A percentile compares a stretch with the other conserved stretches of the same genome.
These are phyloP conservation scores for Hypoxylon fuscum DNA, from an alignment of 495 filamentous ascomycete species.

Conservation along the genomic window DNA sequence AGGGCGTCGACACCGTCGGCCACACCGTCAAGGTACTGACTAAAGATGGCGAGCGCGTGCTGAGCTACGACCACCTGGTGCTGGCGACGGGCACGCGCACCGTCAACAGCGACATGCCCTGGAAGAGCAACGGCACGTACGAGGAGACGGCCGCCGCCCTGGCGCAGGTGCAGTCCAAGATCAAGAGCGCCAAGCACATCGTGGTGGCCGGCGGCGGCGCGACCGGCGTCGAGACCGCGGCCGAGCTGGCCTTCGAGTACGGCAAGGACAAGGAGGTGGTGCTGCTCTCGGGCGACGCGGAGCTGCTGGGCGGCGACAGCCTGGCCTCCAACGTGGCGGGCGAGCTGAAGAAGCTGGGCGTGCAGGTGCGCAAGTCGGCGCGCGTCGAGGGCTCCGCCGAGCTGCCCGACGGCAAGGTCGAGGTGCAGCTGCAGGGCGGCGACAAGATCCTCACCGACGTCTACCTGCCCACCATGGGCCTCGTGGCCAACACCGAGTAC, in stretches of 20 bases:
- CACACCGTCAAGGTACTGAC: constrained; percentile 42
- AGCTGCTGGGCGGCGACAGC: constrained; percentile 53
- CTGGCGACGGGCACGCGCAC: constrained; percentile 44
- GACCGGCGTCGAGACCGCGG: constrained; percentile 54
- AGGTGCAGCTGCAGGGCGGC: constrained; percentile 49
- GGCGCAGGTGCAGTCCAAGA: constrained; percentile 37
- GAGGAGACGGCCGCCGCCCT: constrained; percentile 45
- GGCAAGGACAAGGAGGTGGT: constrained; percentile 58
- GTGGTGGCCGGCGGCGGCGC: constrained; percentile 53
- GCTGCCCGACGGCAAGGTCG: constrained; percentile 46
- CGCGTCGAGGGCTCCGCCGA: constrained; percentile 43
- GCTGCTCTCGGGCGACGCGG: constrained; percentile 54
- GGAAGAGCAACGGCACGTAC: constrained; percentile 54
- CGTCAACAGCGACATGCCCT: constrained; percentile 44
- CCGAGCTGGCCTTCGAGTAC: constrained; percentile 56
- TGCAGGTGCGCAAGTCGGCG: constrained; percentile 53
- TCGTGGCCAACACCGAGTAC: constrained; percentile 68
- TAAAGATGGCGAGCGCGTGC: constrained; percentile 25
- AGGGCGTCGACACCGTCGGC: constrained; percentile 43
- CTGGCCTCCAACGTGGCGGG: constrained; percentile 43
- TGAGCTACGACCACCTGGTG: constrained; percentile 49
- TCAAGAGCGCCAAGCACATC: constrained; percentile 52
- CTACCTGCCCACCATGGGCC: constrained; percentile 71
- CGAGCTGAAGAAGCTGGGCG: constrained; percentile 62
- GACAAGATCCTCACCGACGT: constrained; percentile 61